A percentile compares a stretch with the other conserved stretches of the same genome.
These are phyloP conservation scores for Xerocomus nothofagi DNA, from an alignment of 1,284 basidiomycete species.

Conservation along the genomic window DNA sequence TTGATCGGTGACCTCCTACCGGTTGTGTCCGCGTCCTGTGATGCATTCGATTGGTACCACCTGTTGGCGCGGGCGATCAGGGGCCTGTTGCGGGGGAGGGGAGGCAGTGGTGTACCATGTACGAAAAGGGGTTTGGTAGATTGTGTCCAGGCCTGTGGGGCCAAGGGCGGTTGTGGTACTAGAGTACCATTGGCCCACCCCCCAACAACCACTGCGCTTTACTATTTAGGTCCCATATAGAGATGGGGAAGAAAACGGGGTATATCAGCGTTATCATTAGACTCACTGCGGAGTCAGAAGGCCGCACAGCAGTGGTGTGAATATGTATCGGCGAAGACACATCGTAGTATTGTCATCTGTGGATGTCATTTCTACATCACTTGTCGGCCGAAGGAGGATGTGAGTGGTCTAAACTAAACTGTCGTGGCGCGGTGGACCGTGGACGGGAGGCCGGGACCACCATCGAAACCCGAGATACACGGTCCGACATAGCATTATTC, in stretches of 20 bases:
- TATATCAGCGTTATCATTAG: neutral
- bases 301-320: too few relatives aligned
- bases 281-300: neutral
- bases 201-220: slow-evolving; percentile 1
- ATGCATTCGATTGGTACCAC: too few relatives aligned
- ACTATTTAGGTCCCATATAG: too few relatives aligned
- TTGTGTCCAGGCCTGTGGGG: neutral
- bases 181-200: neutral
- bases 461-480: too few relatives aligned
- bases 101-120: neutral
- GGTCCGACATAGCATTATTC: too few relatives aligned
- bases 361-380: neutral
- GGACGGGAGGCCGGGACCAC: too few relatives aligned
- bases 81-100: too few relatives aligned
- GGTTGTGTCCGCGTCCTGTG: too few relatives aligned
- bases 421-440: neutral
- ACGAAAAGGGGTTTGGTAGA: neutral
- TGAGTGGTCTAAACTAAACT: neutral
- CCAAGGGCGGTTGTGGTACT: neutral
- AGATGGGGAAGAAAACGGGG: neutral
- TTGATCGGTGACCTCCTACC: too few relatives aligned
- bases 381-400: neutral
- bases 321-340: neutral
- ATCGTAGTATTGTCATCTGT: neutral
- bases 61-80: too few relatives aligned